Base-by-base conservation (phyloP, 176 grass and related monocot species). In the Sorghum bicolor region DNA sequence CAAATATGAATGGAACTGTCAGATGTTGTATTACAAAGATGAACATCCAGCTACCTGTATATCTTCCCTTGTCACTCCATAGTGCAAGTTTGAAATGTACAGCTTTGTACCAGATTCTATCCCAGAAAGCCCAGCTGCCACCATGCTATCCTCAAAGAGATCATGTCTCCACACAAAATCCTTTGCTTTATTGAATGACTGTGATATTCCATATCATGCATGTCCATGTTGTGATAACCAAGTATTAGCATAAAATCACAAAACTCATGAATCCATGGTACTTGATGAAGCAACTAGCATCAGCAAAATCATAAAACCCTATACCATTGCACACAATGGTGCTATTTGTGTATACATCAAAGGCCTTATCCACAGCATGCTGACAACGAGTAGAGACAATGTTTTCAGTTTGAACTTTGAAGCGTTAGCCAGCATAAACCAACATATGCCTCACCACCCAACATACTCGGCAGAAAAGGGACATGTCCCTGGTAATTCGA, bases 61-160 rank as follows among this genome's bases (percentile, higher is more conserved):
- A 86, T 99, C 93, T 90, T 92, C 87, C 80, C 89, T 99, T 66
- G 96, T 96, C 67, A 99, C 96, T 77, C 91, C 91, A 80, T 91
- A 96, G 92, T 96, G 93, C 81, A 99, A 83, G 38, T 99, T 99
- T 45, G 96, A 99, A 87, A 99, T 92, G 83, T 96, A 99, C 47
- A 99, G 66, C 71, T 99, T 99, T 86, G 92, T 92, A 52, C 95
- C 91, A 67, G 89, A 77, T 87, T 96, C 93, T 87, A 86, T 76
- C 57, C 90, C 92, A 81, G 92, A 85, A 86, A 94, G 92, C 24
- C 92, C 79, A 60, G 88, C 64, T 61, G 91, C 89, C 74, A 78
- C 87, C 86, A 96, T 90, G 87, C 89, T 90, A 81, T 90, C 93
- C 83, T 94, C 90, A 90, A 96, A 96, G 17, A 92, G 85, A 92